Conservation (phyloP, 2,329 filamentous ascomycete species). For the Anisogramma anomala region DNA sequence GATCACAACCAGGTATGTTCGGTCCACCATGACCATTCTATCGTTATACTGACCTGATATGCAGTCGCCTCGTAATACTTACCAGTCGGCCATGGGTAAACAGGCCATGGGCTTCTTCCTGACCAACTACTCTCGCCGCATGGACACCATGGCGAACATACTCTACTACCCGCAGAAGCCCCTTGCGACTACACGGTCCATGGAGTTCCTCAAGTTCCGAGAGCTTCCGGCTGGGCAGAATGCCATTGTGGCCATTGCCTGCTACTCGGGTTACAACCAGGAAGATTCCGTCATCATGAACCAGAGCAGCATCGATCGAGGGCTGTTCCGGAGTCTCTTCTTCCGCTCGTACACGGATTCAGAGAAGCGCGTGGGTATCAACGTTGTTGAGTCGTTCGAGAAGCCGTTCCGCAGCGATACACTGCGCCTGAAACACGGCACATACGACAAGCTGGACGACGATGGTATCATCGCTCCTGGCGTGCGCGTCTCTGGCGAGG, state of each 20-base stretch:
- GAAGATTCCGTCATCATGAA: slow-evolving; percentile 99
- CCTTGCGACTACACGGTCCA: slow-evolving; percentile 86
- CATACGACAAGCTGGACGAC: slow-evolving; percentile 94
- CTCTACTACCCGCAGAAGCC: slow-evolving; percentile 98
- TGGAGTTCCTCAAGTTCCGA: slow-evolving; percentile 98
- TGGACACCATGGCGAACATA: slow-evolving; percentile 99
- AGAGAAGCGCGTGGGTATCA: slow-evolving; percentile 91
- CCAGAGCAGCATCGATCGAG: slow-evolving; percentile 95
- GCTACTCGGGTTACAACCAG: slow-evolving; percentile 98
- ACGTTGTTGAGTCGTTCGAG: slow-evolving; percentile 87
- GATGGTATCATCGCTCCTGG: slow-evolving; percentile 92
- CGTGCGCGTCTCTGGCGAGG: slow-evolving; percentile 88
- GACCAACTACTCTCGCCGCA: slow-evolving; percentile 90
- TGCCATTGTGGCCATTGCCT: slow-evolving; percentile 93
- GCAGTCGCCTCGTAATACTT: slow-evolving; percentile 93
- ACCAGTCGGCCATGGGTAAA: slow-evolving; percentile 99
- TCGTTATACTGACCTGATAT: slow-evolving; percentile 22
- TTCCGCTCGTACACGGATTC: slow-evolving; percentile 96
- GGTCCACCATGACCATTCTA: background rate
- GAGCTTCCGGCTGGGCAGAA: slow-evolving; percentile 96
- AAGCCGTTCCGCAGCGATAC: slow-evolving; percentile 86
- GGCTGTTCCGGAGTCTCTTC: slow-evolving; percentile 93
- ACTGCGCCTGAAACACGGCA: slow-evolving; percentile 83
- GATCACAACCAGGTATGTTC: slow-evolving; percentile 78
- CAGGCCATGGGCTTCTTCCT: slow-evolving; percentile 99